Evolutionary conservation across 176 grass and related monocot genomes (phyloP).

Genomic region (Hordeum marinum): DNA sequence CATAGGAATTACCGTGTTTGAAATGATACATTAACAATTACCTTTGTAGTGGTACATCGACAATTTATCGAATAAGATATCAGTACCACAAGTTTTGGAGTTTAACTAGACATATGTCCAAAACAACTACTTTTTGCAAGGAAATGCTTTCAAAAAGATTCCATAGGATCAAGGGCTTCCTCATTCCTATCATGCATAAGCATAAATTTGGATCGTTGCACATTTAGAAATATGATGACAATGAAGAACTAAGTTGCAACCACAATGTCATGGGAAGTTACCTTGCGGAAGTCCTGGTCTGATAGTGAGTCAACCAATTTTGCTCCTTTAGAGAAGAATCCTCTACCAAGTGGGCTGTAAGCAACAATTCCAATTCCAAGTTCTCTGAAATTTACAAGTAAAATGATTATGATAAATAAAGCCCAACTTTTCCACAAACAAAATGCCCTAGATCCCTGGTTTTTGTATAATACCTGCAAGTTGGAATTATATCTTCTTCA

Average conservation of each 20-base stretch:
- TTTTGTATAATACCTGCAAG: constrained; percentile 44
- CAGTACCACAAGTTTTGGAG: too few relatives aligned
- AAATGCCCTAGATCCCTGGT: background rate
- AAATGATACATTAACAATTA: too few relatives aligned
- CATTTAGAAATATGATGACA: background rate
- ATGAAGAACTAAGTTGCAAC: background rate
- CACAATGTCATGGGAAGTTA: constrained; percentile 5
- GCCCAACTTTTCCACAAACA: background rate
- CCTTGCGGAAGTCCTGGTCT: constrained; percentile 53
- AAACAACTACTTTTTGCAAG: too few relatives aligned
- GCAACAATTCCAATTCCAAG: constrained; percentile 50
- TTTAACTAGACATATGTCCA: too few relatives aligned
- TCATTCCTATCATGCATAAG: background rate
- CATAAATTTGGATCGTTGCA: background rate
- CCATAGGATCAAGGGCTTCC: background rate
- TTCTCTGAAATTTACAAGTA: constrained; percentile 10
- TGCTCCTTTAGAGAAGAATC: constrained; percentile 50
- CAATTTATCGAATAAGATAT: too few relatives aligned
- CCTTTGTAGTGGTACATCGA: too few relatives aligned
- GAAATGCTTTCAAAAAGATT: background rate
- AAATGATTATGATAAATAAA: background rate
- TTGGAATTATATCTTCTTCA: constrained; percentile 51
- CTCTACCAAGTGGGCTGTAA: constrained; percentile 65
- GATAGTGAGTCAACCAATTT: constrained; percentile 40
- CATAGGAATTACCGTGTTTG: too few relatives aligned